phyloP scores from a whole-genome alignment of 345 rosid species.

The Cardiospermum halicacabum region DNA sequence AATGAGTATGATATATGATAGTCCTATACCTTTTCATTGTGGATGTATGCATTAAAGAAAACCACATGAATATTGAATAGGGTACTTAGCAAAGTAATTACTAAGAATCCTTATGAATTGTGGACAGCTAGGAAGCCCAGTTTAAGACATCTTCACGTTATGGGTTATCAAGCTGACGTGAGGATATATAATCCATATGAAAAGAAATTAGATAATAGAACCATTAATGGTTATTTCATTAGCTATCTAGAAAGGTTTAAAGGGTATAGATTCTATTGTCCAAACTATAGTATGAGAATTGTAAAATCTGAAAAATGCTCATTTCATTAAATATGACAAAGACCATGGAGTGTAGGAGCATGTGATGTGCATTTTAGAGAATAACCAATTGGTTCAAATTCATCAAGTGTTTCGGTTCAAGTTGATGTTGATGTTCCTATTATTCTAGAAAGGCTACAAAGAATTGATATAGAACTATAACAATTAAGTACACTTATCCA shows the following conservation, averaged over 20 bases:
- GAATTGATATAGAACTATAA: too few species aligned
- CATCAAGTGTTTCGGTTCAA: background rate
- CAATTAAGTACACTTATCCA: too few species aligned
- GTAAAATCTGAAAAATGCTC: too few species aligned
- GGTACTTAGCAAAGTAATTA: slow-evolving; percentile 12
- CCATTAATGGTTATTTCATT: background rate
- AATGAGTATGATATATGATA: background rate
- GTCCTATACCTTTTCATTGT: background rate
- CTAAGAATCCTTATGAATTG: background rate
- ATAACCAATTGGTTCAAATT: too few species aligned
- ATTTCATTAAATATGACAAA: too few species aligned
- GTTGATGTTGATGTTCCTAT: background rate
- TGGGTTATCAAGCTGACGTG: background rate
- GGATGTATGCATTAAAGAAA: slow-evolving; percentile 5
- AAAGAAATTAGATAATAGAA: background rate
- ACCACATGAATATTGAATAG: slow-evolving; percentile 4
- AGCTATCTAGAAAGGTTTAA: slow-evolving; percentile 8
- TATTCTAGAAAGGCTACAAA: too few species aligned
- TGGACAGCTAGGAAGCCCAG: background rate
- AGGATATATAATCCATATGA: background rate
- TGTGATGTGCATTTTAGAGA: background rate
- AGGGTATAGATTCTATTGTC: background rate
- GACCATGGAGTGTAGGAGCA: background rate
- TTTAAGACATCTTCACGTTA: slow-evolving; percentile 9
- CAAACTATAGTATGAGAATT: too few species aligned